Evolutionary conservation across 352 stramenopile species (phyloP).

Genomic region (Globisporangium paddicum): DNA sequence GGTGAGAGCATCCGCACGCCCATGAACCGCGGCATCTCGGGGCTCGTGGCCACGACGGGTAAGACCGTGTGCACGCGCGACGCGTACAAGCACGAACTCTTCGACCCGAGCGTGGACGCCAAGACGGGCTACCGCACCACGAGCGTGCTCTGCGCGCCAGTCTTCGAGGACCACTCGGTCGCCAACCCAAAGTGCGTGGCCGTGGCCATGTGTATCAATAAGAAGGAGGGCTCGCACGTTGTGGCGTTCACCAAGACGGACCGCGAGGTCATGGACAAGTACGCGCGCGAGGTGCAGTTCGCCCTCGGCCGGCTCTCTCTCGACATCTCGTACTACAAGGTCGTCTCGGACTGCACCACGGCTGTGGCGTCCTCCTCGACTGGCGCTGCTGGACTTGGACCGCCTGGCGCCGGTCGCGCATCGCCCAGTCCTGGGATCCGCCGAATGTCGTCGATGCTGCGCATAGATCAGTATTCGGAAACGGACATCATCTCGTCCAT

Average conservation of each 20-base stretch:
- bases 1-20: slow-evolving; percentile 53
- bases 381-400: too few relatives aligned
- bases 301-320: slow-evolving; percentile 58
- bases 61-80: slow-evolving; percentile 52
- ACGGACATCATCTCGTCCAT: slow-evolving; percentile 61
- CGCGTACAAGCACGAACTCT: slow-evolving; percentile 69
- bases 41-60: slow-evolving; percentile 60
- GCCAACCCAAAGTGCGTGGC: slow-evolving; percentile 52
- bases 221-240: slow-evolving; percentile 67
- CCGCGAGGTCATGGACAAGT: slow-evolving; percentile 53
- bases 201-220: slow-evolving; percentile 90
- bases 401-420: too few relatives aligned
- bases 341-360: slow-evolving; percentile 40
- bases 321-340: slow-evolving; percentile 80
- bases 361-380: slow-evolving; percentile 13
- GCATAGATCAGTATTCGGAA: slow-evolving; percentile 32
- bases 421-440: neutral
- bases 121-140: slow-evolving; percentile 77
- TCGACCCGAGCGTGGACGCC: slow-evolving; percentile 59
- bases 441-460: slow-evolving; percentile 15
- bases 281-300: slow-evolving; percentile 62
- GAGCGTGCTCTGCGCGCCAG: slow-evolving; percentile 65
- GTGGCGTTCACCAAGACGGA: slow-evolving; percentile 62
- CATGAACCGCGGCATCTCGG: slow-evolving; percentile 65
- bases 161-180: slow-evolving; percentile 60